Conservation (phyloP, 441 rosid genomes). For the Erodium chrysanthum region DNA sequence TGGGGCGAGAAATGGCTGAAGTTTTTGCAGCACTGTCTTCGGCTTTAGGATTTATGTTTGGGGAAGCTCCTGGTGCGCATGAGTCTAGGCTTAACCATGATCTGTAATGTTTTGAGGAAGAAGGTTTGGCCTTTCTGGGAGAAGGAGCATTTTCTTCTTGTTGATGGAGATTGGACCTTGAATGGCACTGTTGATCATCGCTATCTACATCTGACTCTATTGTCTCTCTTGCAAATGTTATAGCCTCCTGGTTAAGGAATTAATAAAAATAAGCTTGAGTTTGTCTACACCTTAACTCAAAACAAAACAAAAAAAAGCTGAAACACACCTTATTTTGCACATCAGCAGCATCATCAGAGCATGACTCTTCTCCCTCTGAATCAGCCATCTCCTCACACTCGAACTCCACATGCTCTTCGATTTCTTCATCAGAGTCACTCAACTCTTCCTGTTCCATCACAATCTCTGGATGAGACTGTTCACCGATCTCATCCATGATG, state of each 20-base stretch:
- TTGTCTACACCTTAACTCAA: no score
- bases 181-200: constrained; percentile 20
- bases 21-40: constrained; percentile 24
- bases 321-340: constrained; percentile 49
- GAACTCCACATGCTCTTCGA: constrained; percentile 88
- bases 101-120: constrained; percentile 37
- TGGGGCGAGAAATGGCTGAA: constrained; percentile 27
- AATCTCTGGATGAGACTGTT: constrained; percentile 64
- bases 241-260: constrained; percentile 33
- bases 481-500: constrained; percentile 33
- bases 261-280: constrained; percentile 6
- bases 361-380: constrained; percentile 83
- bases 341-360: constrained; percentile 36
- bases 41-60: constrained; percentile 25
- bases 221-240: constrained; percentile 24
- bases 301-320: no score
- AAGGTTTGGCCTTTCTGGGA: constrained; percentile 20
- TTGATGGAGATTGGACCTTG: no score
- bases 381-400: constrained; percentile 97
- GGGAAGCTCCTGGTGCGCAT: constrained; percentile 29
- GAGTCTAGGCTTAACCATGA: constrained; percentile 84
- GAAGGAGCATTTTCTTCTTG: constrained; percentile 13
- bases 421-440: constrained; percentile 89
- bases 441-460: constrained; percentile 98
- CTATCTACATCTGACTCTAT: constrained; percentile 24